phyloP scores from a whole-genome alignment of 208 protist genomes.

The Wallacemonas sp. region DNA sequence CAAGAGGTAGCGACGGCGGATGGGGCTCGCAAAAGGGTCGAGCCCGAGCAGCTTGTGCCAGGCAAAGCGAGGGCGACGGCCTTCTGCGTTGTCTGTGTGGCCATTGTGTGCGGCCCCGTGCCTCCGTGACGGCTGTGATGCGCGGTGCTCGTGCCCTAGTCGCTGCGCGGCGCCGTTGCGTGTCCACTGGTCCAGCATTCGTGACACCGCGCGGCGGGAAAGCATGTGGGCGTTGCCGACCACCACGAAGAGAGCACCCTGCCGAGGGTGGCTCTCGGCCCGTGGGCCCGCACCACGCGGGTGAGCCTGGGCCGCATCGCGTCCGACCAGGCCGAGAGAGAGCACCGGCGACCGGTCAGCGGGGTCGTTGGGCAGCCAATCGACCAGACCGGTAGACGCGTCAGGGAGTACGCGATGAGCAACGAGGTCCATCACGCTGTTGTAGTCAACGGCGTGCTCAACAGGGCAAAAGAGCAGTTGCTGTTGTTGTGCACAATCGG shows the following conservation, averaged over 20 bases:
- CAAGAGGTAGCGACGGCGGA: conserved; percentile 15
- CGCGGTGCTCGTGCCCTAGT: background rate
- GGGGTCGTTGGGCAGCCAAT: background rate
- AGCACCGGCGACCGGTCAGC: conserved; percentile 16
- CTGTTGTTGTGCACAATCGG: background rate
- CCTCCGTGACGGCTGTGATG: background rate
- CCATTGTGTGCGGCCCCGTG: no score
- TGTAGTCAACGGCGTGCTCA: conserved; percentile 58
- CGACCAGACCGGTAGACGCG: background rate
- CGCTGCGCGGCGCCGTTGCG: conserved; percentile 43
- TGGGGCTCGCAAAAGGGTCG: conserved; percentile 13
- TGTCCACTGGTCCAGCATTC: conserved; percentile 76
- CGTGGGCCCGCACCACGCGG: background rate
- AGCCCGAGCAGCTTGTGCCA: conserved; percentile 20
- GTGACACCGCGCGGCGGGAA: conserved; percentile 44
- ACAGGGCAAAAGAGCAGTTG: conserved; percentile 50
- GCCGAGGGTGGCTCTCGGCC: background rate
- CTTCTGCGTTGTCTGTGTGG: no score
- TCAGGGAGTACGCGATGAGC: conserved; percentile 25
- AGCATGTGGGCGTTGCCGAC: conserved; percentile 65
- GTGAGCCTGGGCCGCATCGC: background rate
- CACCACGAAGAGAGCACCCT: conserved; percentile 39
- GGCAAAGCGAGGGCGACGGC: background rate
- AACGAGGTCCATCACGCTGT: conserved; percentile 33
- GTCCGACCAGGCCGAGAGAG: conserved; percentile 20